Base-by-base conservation (phyloP, 352 stramenopile genomes). In the Pythium monospermum region DNA sequence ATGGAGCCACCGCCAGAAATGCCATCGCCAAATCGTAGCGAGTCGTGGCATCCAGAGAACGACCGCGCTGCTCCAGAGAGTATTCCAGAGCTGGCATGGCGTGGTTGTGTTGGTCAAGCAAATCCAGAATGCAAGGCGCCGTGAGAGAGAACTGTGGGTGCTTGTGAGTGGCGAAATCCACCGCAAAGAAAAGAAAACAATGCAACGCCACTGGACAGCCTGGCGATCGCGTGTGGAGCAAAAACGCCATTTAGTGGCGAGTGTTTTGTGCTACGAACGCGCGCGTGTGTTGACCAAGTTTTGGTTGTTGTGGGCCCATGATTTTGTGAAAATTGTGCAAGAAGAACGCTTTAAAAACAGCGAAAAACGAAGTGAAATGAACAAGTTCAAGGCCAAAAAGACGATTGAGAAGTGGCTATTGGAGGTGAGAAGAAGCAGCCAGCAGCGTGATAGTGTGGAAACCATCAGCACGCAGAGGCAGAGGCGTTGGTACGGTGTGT, bases 291-390 rank as follows among this genome's bases (percentile, higher is more conserved):
- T 87, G 11, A 87, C 75, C 0, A 85, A 81, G 43, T 73, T 62
- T 42, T 89, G 77, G 77, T 38, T 85, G 7, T 31, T 76, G 7
- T 89, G 77, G 77, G 46, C 49, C 4, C 72, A 81, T 32, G 77
- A 86, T 39, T 80, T 64, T 32, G 43, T 72, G 10, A 52, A 46
- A 3, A 19, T 55, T 1, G 26, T 10, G 5, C 43, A 33, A 8
- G 28, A 25, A 0, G 25, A 13, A 13, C 39, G 40, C 1, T 2
- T n/a, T n/a, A n/a, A n/a, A n/a, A n/a, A n/a, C n/a, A n/a, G n/a
- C n/a, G n/a, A n/a, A n/a, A n/a, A n/a, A n/a, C n/a, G n/a, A n/a
- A n/a, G n/a, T n/a, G n/a, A n/a, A n/a, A n/a, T n/a, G n/a, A n/a
- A n/a, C n/a, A n/a, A n/a, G n/a, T n/a, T n/a, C n/a, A n/a, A n/a